phyloP scores from a whole-genome alignment of 2,329 filamentous ascomycete genomes.

The Aspergillus sclerotialis region DNA sequence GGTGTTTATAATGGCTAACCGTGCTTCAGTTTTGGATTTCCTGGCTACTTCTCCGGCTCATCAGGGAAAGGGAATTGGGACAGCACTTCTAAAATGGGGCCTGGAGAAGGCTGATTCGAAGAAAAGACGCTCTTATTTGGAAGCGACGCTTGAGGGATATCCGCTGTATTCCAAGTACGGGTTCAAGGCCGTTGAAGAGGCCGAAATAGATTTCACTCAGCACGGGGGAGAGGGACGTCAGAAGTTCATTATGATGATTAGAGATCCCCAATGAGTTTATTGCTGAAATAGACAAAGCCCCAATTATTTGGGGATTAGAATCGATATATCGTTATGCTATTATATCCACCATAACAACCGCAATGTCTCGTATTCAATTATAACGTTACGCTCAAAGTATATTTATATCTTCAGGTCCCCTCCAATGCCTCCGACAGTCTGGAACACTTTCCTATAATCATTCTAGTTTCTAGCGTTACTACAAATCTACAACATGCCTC shows the following conservation, averaged over 20 bases:
- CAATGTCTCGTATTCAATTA: no score
- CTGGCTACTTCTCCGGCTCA: conserved; percentile 37
- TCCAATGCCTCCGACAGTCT: no score
- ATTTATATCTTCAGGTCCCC: no score
- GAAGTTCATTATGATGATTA: conserved; percentile 19
- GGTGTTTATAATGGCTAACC: not conserved
- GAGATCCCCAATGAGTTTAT: conserved; percentile 8
- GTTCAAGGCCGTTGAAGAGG: conserved; percentile 35
- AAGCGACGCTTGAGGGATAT: conserved; percentile 44
- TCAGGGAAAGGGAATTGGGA: conserved; percentile 43
- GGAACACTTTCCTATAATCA: no score
- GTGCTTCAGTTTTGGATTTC: conserved; percentile 35
- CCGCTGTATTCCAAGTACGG: conserved; percentile 45
- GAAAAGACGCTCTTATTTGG: conserved; percentile 41
- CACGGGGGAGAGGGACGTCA: conserved; percentile 18
- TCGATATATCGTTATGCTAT: no score
- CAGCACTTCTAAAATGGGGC: conserved; percentile 43
- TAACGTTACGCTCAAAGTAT: no score
- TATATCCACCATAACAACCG: no score
- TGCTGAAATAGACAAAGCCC: no score
- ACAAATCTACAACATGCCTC: conserved; percentile 16
- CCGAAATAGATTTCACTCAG: conserved; percentile 27
- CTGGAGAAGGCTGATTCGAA: conserved; percentile 39
- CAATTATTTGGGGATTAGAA: no score
- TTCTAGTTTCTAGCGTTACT: no score